These are phyloP conservation scores for Penicillium desertorum DNA, from an alignment of 495 filamentous ascomycete genomes.

Conservation along the genomic window DNA sequence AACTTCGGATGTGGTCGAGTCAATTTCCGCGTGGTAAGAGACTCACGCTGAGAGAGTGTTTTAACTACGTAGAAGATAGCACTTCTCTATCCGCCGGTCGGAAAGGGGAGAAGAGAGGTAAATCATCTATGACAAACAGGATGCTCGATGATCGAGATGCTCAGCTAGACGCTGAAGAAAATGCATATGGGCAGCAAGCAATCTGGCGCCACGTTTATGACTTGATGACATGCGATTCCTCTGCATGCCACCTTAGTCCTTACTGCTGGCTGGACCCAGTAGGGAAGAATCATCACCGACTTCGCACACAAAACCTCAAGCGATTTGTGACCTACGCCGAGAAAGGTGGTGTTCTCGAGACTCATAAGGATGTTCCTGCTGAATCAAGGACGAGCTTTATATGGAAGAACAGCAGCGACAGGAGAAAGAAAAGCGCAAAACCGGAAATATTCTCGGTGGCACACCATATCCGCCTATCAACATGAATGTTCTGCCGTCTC, in stretches of 20 bases:
- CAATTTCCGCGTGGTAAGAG: neutral
- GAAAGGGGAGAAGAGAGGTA: constrained; percentile 24
- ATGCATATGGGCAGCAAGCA: constrained; percentile 19
- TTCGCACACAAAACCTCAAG: constrained; percentile 25
- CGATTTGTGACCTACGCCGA: constrained; percentile 27
- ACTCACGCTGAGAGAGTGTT: constrained; percentile 9
- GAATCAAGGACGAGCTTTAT: constrained; percentile 24
- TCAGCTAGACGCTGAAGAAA: constrained; percentile 15
- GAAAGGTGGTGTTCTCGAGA: constrained; percentile 22
- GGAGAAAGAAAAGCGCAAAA: constrained; percentile 23
- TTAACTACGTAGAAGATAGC: neutral
- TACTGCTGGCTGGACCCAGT: constrained; percentile 35
- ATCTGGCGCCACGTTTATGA: constrained; percentile 19
- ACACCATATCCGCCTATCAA: constrained; percentile 25
- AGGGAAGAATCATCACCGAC: constrained; percentile 34
- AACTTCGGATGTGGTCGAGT: neutral
- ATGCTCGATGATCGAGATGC: neutral
- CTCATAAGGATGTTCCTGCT: constrained; percentile 30
- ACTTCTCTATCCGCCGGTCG: constrained; percentile 7
- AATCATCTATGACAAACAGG: constrained; percentile 14
- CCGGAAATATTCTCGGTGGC: constrained; percentile 7
- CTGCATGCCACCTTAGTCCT: constrained; percentile 24
- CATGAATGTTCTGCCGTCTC: constrained; percentile 12
- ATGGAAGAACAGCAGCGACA: constrained; percentile 27
- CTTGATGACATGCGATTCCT: constrained; percentile 30